Percentiles rank a stretch among this genome's conserved stretches.
Conservation (phyloP, 2,329 filamentous ascomycete species). For the Fusarium pilosicola region DNA sequence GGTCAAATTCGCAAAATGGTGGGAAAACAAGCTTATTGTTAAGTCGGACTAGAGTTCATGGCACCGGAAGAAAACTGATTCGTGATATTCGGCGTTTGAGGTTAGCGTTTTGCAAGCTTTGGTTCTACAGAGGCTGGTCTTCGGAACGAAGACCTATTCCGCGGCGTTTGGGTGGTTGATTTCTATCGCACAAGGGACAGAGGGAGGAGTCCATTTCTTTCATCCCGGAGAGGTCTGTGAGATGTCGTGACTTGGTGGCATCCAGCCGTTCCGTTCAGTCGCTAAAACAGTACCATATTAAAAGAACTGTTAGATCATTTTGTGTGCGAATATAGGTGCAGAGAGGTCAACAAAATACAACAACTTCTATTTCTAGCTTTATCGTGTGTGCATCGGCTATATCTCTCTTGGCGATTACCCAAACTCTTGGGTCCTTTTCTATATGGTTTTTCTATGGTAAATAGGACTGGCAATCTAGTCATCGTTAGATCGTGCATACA, state of each 20-base stretch:
- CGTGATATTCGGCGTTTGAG: slow-evolving; percentile 12
- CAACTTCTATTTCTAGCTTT: slow-evolving; percentile 1
- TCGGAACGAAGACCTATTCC: neutral
- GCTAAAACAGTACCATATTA: neutral
- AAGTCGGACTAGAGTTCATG: slow-evolving; percentile 40
- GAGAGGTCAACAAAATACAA: neutral
- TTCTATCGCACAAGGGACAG: slow-evolving; percentile 12
- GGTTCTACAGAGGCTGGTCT: slow-evolving; percentile 2
- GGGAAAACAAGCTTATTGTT: slow-evolving; percentile 57
- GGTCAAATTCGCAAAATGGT: slow-evolving; percentile 66
- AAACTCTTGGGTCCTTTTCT: neutral
- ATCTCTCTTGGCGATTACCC: neutral
- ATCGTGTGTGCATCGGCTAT: neutral
- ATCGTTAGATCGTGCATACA: slow-evolving; percentile 49
- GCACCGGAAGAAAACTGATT: slow-evolving; percentile 1
- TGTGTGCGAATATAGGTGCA: neutral
- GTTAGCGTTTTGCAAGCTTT: slow-evolving; percentile 4
- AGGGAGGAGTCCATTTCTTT: neutral
- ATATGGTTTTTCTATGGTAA: neutral
- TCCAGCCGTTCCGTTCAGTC: neutral
- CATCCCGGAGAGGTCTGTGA: neutral
- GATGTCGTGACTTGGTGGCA: neutral
- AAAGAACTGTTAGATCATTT: slow-evolving; percentile 1
- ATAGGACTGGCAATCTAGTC: neutral
- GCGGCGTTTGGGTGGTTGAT: slow-evolving; percentile 33